These are phyloP conservation scores for Diaporthe aspalathi DNA, from an alignment of 2,329 filamentous ascomycete species.

Conservation along the genomic window DNA sequence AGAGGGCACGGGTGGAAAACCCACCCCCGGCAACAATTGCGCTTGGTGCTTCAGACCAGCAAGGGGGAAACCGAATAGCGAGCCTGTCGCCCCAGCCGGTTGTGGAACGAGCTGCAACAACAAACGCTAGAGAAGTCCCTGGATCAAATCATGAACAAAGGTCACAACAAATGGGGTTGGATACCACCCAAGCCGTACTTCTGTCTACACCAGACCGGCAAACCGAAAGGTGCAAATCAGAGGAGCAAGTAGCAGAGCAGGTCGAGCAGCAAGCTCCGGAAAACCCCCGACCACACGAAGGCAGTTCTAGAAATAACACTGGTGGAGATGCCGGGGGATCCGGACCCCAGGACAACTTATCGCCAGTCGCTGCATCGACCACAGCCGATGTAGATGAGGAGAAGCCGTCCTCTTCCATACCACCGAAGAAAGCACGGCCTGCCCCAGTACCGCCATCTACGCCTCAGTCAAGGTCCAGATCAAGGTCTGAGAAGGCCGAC, in stretches of 20 bases:
- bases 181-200: background rate
- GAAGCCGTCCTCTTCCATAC: background rate
- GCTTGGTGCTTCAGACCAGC: background rate
- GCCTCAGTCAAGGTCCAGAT: conserved; percentile 31
- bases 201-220: background rate
- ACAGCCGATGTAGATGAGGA: background rate
- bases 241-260: background rate
- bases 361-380: background rate
- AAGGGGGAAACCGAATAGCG: background rate
- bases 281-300: background rate
- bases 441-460: conserved; percentile 9
- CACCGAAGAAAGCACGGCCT: background rate
- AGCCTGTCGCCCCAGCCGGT: background rate
- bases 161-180: background rate
- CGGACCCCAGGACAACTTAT: background rate
- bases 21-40: background rate
- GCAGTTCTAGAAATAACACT: background rate
- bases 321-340: background rate
- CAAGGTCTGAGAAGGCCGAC: conserved; percentile 28
- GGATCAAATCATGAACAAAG: background rate
- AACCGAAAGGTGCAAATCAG: background rate
- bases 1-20: background rate
- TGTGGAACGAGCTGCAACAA: background rate
- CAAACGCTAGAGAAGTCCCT: background rate
- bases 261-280: background rate